Evolutionary conservation across 2,329 filamentous ascomycete species (phyloP).

Genomic region (Exophiala calicioides): DNA sequence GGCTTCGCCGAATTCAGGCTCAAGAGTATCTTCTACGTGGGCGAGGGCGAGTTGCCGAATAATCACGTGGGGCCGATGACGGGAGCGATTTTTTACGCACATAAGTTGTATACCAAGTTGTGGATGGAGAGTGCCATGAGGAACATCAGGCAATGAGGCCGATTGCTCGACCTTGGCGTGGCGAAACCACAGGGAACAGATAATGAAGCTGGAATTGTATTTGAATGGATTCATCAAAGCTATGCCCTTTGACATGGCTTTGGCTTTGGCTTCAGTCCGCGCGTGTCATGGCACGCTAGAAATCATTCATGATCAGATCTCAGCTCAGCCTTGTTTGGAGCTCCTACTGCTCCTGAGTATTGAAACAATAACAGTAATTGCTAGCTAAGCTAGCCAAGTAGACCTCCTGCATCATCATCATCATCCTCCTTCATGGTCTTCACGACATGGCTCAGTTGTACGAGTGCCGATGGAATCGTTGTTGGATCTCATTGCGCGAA

Average conservation of each 20-base stretch:
- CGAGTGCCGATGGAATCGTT: too few species aligned
- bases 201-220: too few species aligned
- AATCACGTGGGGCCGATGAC: constrained; percentile 43
- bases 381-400: neutral
- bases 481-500: too few species aligned
- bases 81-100: constrained; percentile 42
- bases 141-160: constrained; percentile 17
- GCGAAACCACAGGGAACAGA: too few species aligned
- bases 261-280: neutral
- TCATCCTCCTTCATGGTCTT: too few species aligned
- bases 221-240: neutral
- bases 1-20: constrained; percentile 64
- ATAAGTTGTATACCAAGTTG: constrained; percentile 59
- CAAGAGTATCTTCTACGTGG: constrained; percentile 65
- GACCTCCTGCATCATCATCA: too few species aligned
- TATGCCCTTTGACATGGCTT: neutral
- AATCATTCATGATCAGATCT: neutral
- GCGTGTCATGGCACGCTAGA: neutral
- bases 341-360: neutral
- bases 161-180: too few species aligned
- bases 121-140: constrained; percentile 56
- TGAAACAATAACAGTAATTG: neutral
- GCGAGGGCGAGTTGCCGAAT: constrained; percentile 50
- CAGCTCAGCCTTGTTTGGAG: neutral
- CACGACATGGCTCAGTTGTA: too few species aligned